Percentiles rank a stretch among this genome's conserved stretches.
Conservation (phyloP, 2,329 filamentous ascomycete genomes). For the Seiridium cupressi region DNA sequence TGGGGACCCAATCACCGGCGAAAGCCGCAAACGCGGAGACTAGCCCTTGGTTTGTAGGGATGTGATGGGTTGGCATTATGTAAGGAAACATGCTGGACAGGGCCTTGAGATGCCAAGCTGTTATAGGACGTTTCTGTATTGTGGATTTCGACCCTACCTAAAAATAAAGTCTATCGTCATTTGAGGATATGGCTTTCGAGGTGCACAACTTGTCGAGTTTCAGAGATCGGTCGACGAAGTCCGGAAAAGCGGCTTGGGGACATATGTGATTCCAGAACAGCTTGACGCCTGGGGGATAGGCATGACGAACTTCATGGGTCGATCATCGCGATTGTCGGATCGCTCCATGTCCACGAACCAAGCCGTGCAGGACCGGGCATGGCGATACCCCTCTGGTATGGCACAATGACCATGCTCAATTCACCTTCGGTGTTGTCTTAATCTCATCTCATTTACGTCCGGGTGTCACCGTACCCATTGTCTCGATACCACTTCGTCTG, state of each 20-base stretch:
- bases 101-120: conserved; percentile 2
- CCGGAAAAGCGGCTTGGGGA: too few species aligned
- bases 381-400: too few species aligned
- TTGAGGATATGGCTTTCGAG: not conserved
- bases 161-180: not conserved
- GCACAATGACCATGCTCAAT: not conserved
- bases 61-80: not conserved
- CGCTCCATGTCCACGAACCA: too few species aligned
- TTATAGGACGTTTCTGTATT: not conserved
- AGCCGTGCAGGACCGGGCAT: too few species aligned
- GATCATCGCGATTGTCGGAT: too few species aligned
- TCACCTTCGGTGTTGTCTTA: not conserved
- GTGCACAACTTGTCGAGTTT: not conserved
- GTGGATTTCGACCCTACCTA: not conserved
- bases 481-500: not conserved
- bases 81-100: not conserved
- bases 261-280: too few species aligned
- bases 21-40: not conserved
- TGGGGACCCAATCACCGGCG: not conserved
- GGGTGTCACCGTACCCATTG: not conserved
- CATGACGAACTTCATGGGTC: too few species aligned
- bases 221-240: not conserved
- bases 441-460: not conserved
- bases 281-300: too few species aligned
- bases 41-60: not conserved